phyloP scores from a whole-genome alignment of 257 asterid species.

The Gynochthodes officinalis region DNA sequence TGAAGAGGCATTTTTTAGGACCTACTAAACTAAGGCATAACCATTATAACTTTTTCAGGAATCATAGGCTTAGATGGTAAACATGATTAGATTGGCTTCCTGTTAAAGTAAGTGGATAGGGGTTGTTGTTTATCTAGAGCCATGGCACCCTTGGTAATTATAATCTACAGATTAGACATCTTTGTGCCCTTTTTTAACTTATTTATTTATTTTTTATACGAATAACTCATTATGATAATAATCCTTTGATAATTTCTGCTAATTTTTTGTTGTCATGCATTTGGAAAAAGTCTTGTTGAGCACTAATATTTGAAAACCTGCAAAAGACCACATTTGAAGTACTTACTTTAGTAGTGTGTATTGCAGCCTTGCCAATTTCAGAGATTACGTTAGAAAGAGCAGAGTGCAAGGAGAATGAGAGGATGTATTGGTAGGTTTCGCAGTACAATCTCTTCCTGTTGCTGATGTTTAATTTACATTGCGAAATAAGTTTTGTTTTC shows the following conservation, averaged over 20 bases:
- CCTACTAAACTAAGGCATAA: not conserved
- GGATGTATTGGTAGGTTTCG: slow-evolving; percentile 62
- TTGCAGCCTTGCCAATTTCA: slow-evolving; percentile 51
- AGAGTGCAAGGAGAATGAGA: slow-evolving; percentile 31
- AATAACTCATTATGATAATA: not conserved
- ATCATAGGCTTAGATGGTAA: not conserved
- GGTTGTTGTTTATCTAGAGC: not conserved
- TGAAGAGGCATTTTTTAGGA: not conserved
- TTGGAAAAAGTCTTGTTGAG: not conserved
- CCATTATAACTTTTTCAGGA: not conserved
- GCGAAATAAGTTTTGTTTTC: slow-evolving; percentile 5
- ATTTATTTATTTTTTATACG: not conserved
- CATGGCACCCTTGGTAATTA: not conserved
- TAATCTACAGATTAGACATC: not conserved
- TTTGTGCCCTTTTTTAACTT: not conserved
- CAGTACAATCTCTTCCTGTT: not conserved
- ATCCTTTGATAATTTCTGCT: not conserved
- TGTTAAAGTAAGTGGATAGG: not conserved
- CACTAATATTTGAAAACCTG: not conserved
- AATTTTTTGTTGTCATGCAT: not conserved
- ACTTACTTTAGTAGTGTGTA: slow-evolving; percentile 13
- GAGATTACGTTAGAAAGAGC: slow-evolving; percentile 37
- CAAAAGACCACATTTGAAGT: not conserved
- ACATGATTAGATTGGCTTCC: not conserved
- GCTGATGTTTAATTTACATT: not conserved